Base-by-base conservation (phyloP, 345 rosid species). In the Pistacia atlantica region DNA sequence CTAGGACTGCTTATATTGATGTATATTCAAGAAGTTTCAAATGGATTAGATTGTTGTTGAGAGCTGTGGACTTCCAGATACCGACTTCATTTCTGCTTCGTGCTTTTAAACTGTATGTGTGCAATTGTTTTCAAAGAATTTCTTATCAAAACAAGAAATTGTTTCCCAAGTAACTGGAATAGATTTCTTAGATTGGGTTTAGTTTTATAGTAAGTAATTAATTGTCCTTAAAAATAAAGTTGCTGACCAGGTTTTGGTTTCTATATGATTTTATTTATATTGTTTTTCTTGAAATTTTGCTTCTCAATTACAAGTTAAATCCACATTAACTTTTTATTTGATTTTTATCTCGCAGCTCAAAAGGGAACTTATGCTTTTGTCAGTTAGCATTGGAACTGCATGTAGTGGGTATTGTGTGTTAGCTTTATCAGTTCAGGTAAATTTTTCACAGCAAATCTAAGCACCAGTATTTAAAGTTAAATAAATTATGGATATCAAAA, bases 321-420 rank as follows among this genome's bases (percentile, higher is more conserved):
- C 48, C 2, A 37, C 11, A 18, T 37, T 13, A 77, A 22, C 66
- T 46, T 4, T 25, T 20, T 4, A 69, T 13, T 66, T 77, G 65
- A 68, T 57, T 63, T 78, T 80, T 57, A 45, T 77, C 52, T 67
- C 85, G 83, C 83, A 95, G 99, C 77, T 90, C 78, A 93, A 95
- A 79, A 87, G 91, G 78, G 99, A 95, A 63, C 81, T 95, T 78
- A 83, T 84, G 86, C 80, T 92, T 67, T 74, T 95, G 78, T 95
- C 99, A 6, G 81, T 92, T 81, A 86, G 89, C 45, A 90, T 95
- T 69, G 99, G 98, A 84, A 78, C 88, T 17, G 93, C 90, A 3
- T 90, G 99, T 75, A 83, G 89, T 16, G 98, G 93, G 17, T 95
- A 92, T 73, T 92, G 99, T 85, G 86, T 92, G 81, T 46, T 90